Conservation (phyloP, 202 grass and related monocot genomes). For the Carex arenaria region DNA sequence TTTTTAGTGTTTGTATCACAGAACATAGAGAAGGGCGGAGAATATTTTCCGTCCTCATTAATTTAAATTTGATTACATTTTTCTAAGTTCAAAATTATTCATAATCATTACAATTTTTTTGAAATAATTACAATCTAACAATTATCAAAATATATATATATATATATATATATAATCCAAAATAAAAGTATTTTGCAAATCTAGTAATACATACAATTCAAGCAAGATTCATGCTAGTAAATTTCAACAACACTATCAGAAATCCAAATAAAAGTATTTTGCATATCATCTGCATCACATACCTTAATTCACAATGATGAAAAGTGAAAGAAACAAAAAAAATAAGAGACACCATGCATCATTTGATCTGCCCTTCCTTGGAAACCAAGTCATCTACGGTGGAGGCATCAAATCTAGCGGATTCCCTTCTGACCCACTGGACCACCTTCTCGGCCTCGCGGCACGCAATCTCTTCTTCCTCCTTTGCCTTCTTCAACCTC, state of each 20-base stretch:
- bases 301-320: background rate
- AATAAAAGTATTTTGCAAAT: background rate
- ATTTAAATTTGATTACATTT: too few species aligned
- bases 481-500: constrained; percentile 24
- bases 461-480: constrained; percentile 26
- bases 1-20: too few species aligned
- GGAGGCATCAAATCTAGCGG: constrained; percentile 30
- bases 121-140: too few species aligned
- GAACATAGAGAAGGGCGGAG: too few species aligned
- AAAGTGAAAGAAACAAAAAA: background rate
- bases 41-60: too few species aligned
- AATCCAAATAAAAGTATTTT: background rate
- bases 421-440: constrained; percentile 30
- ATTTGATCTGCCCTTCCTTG: constrained; percentile 7
- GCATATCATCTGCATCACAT: background rate
- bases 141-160: too few species aligned
- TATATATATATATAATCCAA: too few species aligned
- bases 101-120: too few species aligned
- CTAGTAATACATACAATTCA: background rate
- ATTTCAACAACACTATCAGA: background rate
- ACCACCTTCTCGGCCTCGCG: constrained; percentile 27
- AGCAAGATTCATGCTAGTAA: background rate
- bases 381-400: constrained; percentile 10
- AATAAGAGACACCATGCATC: background rate
- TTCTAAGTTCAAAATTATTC: too few species aligned